Conservation (phyloP, 2,329 filamentous ascomycete species). For the Hymenoscyphus fructigenus region DNA sequence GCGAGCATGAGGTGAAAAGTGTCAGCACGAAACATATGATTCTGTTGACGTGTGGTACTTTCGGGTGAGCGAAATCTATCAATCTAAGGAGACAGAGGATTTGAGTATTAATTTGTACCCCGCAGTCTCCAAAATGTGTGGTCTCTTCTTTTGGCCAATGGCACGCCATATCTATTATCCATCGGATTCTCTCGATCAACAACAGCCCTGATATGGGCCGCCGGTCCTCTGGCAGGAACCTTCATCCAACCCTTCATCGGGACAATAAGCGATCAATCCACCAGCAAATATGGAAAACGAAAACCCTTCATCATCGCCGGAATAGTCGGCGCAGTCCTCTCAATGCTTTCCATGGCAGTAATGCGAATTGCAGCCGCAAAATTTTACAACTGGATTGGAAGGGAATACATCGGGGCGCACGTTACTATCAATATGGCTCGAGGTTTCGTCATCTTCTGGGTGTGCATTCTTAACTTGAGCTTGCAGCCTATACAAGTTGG, state of each 20-base stretch:
- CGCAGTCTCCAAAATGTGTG: conserved; percentile 13
- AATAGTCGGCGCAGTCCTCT: conserved; percentile 48
- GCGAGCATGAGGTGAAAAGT: neutral
- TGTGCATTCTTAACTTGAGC: conserved; percentile 33
- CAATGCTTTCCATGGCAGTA: conserved; percentile 46
- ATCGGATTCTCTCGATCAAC: conserved; percentile 53
- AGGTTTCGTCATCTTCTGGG: conserved; percentile 25
- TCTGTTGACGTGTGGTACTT: conserved; percentile 11
- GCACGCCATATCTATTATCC: conserved; percentile 49
- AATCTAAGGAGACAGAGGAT: too few species aligned
- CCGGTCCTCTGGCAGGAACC: conserved; percentile 51
- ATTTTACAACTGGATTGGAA: conserved; percentile 6
- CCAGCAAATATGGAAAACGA: conserved; percentile 49
- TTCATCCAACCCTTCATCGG: conserved; percentile 55
- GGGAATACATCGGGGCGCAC: conserved; percentile 5
- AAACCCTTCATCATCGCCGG: conserved; percentile 53
- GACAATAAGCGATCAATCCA: conserved; percentile 50
- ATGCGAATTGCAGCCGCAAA: conserved; percentile 46
- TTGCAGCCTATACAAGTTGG: conserved; percentile 37
- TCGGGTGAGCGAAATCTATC: conserved; percentile 5
- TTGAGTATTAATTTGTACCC: neutral
- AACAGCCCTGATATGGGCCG: conserved; percentile 53
- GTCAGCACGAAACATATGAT: conserved; percentile 10
- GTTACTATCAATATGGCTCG: conserved; percentile 13
- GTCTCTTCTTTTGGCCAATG: conserved; percentile 12